Evolutionary conservation across 2,329 filamentous ascomycete genomes (phyloP).

Genomic region (Neonectria sp.): DNA sequence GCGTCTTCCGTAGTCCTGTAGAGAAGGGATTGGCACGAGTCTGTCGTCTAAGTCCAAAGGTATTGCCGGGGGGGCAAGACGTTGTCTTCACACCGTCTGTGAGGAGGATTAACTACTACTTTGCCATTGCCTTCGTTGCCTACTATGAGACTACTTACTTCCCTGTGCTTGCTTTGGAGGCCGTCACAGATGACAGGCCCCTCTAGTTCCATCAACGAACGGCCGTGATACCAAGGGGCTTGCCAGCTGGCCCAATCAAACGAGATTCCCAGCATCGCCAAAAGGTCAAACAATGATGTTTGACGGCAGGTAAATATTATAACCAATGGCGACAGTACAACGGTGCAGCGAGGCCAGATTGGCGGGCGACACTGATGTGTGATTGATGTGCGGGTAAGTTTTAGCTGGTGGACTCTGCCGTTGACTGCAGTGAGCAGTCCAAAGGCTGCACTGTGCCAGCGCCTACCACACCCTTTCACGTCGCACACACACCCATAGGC

Average conservation of each 20-base stretch:
- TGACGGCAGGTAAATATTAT: neutral
- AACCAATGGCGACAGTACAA: neutral
- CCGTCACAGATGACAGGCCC: neutral
- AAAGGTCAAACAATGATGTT: constrained; percentile 20
- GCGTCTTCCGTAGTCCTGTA: constrained; percentile 22
- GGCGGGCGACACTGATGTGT: neutral
- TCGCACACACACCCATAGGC: constrained; percentile 11
- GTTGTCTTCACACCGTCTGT: neutral
- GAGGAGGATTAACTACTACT: neutral
- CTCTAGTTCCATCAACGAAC: constrained; percentile 11
- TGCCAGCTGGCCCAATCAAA: constrained; percentile 28
- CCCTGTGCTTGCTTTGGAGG: constrained; percentile 4
- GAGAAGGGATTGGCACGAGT: neutral
- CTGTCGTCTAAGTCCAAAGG: neutral
- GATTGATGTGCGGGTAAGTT: neutral
- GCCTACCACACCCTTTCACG: constrained; percentile 16
- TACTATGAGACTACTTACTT: neutral
- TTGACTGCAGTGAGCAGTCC: neutral
- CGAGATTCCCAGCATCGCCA: neutral
- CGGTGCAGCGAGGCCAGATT: neutral
- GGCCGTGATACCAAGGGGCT: constrained; percentile 13
- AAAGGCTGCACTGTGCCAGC: neutral
- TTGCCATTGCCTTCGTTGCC: neutral
- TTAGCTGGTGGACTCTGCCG: neutral
- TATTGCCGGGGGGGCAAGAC: constrained; percentile 1